Evolutionary conservation across 306 rosid species (phyloP).

Genomic region (Casuarina equisetifolia): DNA sequence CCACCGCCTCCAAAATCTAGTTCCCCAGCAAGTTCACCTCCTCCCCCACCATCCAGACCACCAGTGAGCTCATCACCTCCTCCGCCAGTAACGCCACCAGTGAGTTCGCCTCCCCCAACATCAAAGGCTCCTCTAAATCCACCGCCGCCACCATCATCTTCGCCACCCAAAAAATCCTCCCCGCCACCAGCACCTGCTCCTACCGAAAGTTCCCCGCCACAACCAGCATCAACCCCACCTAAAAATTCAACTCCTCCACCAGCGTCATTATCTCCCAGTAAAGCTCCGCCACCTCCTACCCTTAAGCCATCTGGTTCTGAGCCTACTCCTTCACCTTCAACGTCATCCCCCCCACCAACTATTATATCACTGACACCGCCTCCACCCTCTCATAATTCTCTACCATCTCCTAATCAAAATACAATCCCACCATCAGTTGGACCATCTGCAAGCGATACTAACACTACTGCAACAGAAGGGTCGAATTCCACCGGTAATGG

Average conservation of each 20-base stretch:
- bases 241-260: slow-evolving; percentile 5
- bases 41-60: slow-evolving; percentile 33
- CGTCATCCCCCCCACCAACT: slow-evolving; percentile 41
- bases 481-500: slow-evolving; percentile 35
- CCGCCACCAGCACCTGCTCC: slow-evolving; percentile 31
- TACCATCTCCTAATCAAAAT: slow-evolving; percentile 10
- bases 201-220: slow-evolving; percentile 24
- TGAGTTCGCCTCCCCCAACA: slow-evolving; percentile 30
- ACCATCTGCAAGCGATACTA: slow-evolving; percentile 11
- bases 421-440: slow-evolving; percentile 31
- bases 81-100: slow-evolving; percentile 28
- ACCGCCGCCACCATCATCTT: slow-evolving; percentile 24
- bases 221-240: too few species aligned
- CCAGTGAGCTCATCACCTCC: slow-evolving; percentile 38
- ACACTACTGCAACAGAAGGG: slow-evolving; percentile 28
- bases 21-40: slow-evolving; percentile 18
- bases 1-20: slow-evolving; percentile 13
- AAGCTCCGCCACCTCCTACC: slow-evolving; percentile 45
- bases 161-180: slow-evolving; percentile 12
- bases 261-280: slow-evolving; percentile 27
- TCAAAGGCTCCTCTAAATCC: slow-evolving; percentile 27
- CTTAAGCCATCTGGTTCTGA: slow-evolving; percentile 36
- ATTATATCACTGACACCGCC: slow-evolving; percentile 36
- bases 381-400: slow-evolving; percentile 31
- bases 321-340: slow-evolving; percentile 37